Percentiles rank a stretch among this genome's conserved stretches.
These are phyloP conservation scores for Isatis lusitanica DNA, from an alignment of 441 rosid genomes.

Conservation along the genomic window DNA sequence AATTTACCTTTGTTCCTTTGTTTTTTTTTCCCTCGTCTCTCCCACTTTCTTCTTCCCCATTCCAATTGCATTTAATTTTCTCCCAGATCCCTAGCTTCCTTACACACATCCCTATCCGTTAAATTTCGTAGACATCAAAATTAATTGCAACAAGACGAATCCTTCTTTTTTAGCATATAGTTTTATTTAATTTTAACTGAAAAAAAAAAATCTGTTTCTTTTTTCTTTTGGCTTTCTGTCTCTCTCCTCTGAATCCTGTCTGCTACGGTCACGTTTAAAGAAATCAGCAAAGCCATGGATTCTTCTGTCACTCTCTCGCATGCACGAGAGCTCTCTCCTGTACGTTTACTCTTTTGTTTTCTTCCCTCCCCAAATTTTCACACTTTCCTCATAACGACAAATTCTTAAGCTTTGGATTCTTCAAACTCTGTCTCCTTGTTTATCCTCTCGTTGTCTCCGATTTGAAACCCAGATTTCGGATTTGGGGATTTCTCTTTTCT, in stretches of 20 bases:
- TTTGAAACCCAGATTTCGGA: slow-evolving; percentile 16
- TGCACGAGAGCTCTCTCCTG: slow-evolving; percentile 32
- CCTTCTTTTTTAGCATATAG: background rate
- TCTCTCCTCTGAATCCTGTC: slow-evolving; percentile 39
- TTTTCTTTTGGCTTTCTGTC: background rate
- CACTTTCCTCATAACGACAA: background rate
- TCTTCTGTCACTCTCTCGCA: slow-evolving; percentile 41
- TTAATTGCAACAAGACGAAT: slow-evolving; percentile 35
- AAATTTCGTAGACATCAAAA: slow-evolving; percentile 28
- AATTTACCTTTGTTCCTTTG: background rate
- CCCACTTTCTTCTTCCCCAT: slow-evolving; percentile 20
- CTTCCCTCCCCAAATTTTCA: background rate
- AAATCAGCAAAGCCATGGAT: slow-evolving; percentile 39
- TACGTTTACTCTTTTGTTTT: slow-evolving; percentile 13
- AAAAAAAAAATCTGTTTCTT: background rate
- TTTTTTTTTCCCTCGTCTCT: slow-evolving; percentile 14
- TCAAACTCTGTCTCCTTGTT: slow-evolving; percentile 15
- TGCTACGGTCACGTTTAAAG: slow-evolving; percentile 39
- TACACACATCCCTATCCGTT: slow-evolving; percentile 41
- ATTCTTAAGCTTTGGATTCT: background rate
- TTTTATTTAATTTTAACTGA: background rate
- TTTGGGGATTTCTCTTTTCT: background rate
- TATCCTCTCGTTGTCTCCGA: background rate
- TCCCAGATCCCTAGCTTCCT: slow-evolving; percentile 39
- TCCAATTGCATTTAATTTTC: slow-evolving; percentile 26